phyloP scores from a whole-genome alignment of 2,329 filamentous ascomycete species.

The Grosmannia clavigera region DNA sequence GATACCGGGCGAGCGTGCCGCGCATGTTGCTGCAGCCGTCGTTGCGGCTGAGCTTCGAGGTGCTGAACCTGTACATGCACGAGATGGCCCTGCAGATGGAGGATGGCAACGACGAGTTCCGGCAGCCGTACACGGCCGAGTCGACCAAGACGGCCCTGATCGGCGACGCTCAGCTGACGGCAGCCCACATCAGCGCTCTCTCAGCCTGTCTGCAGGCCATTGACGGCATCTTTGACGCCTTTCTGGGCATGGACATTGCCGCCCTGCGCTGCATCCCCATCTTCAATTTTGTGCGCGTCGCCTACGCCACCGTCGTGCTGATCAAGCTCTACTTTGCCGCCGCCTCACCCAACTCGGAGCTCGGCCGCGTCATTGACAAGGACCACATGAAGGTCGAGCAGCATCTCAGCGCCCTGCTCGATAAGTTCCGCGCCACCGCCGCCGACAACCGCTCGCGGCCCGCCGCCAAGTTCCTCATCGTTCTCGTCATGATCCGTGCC shows the following conservation, averaged over 20 bases:
- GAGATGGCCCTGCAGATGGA: constrained; percentile 61
- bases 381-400: constrained; percentile 52
- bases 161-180: constrained; percentile 27
- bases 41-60: constrained; percentile 49
- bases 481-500: constrained; percentile 55
- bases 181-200: constrained; percentile 53
- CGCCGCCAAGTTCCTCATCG: constrained; percentile 57
- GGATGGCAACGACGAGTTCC: constrained; percentile 38
- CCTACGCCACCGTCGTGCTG: constrained; percentile 58
- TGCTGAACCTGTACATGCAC: constrained; percentile 61
- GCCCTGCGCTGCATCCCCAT: constrained; percentile 54
- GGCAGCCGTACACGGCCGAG: constrained; percentile 32
- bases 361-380: constrained; percentile 57
- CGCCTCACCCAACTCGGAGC: constrained; percentile 48
- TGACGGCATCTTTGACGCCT: constrained; percentile 53
- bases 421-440: constrained; percentile 53
- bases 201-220: constrained; percentile 55
- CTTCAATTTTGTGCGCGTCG: constrained; percentile 58
- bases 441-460: constrained; percentile 52
- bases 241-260: constrained; percentile 46
- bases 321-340: constrained; percentile 64
- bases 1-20: constrained; percentile 43
- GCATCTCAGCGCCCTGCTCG: constrained; percentile 58
- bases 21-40: constrained; percentile 40
- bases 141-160: constrained; percentile 30